Evolutionary conservation across 2,329 filamentous ascomycete species (phyloP).

Genomic region (Chaetomium strumarium): DNA sequence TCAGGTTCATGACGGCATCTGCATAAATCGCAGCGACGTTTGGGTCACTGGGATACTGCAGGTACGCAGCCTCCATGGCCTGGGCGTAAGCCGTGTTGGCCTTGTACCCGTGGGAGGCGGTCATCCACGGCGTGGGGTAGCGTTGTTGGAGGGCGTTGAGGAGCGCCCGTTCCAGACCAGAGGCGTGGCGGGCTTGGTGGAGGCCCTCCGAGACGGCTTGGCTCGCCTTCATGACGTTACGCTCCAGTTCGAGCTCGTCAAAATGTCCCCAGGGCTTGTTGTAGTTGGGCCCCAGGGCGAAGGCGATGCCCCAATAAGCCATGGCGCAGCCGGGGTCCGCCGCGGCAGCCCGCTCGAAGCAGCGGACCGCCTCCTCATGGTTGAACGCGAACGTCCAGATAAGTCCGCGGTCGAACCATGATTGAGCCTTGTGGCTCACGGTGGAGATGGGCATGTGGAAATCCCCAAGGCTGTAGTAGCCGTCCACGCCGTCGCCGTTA

Average conservation of each 20-base stretch:
- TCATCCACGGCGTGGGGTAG: constrained; percentile 48
- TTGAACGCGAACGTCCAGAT: constrained; percentile 73
- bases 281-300: constrained; percentile 67
- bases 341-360: constrained; percentile 55
- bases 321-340: constrained; percentile 52
- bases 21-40: constrained; percentile 60
- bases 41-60: constrained; percentile 36
- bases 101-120: constrained; percentile 38
- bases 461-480: constrained; percentile 58
- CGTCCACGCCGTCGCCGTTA: no score
- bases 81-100: constrained; percentile 57
- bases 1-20: constrained; percentile 47
- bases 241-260: constrained; percentile 52
- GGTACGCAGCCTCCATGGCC: constrained; percentile 40
- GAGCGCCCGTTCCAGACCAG: constrained; percentile 60
- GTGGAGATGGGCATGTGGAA: constrained; percentile 53
- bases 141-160: constrained; percentile 56
- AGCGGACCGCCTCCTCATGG: constrained; percentile 62
- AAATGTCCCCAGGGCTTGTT: constrained; percentile 74
- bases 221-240: constrained; percentile 37
- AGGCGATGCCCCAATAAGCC: constrained; percentile 66
- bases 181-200: constrained; percentile 35
- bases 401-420: constrained; percentile 68
- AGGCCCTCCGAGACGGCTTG: constrained; percentile 26
- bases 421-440: constrained; percentile 44